Evolutionary conservation across 106 monocot species (phyloP).

Genomic region (Acorus calamus): DNA sequence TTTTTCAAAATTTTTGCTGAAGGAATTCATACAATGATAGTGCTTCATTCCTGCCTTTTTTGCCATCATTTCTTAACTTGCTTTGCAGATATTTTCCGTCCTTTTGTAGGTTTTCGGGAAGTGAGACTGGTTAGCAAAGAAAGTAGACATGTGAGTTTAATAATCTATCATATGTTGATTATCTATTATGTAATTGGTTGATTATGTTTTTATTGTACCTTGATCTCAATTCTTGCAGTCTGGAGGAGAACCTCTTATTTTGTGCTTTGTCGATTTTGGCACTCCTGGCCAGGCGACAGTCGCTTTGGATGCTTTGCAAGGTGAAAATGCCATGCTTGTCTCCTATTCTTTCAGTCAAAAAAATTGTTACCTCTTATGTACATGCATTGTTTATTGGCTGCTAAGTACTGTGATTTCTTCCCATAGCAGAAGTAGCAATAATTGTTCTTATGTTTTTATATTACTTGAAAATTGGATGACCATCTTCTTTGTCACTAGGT

Average conservation of each 20-base stretch:
- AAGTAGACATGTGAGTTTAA: constrained; percentile 35
- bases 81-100: constrained; percentile 51
- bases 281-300: constrained; percentile 31
- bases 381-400: too few species aligned
- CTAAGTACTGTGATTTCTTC: too few species aligned
- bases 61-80: constrained; percentile 29
- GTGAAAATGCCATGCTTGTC: constrained; percentile 10
- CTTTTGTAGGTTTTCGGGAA: constrained; percentile 60
- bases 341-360: background rate
- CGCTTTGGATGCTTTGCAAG: constrained; percentile 51
- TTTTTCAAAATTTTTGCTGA: too few species aligned
- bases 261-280: constrained; percentile 58
- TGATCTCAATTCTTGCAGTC: constrained; percentile 22
- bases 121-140: constrained; percentile 55
- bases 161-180: background rate
- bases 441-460: too few species aligned
- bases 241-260: constrained; percentile 41
- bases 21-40: too few species aligned
- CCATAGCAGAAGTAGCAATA: too few species aligned
- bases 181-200: background rate
- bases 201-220: background rate
- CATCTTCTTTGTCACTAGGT: too few species aligned
- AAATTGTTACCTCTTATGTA: too few species aligned
- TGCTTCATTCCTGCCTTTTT: background rate
- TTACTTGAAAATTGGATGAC: too few species aligned